Evolutionary conservation across 2,329 filamentous ascomycete genomes (phyloP).

Genomic region (Sporothrix protearum): DNA sequence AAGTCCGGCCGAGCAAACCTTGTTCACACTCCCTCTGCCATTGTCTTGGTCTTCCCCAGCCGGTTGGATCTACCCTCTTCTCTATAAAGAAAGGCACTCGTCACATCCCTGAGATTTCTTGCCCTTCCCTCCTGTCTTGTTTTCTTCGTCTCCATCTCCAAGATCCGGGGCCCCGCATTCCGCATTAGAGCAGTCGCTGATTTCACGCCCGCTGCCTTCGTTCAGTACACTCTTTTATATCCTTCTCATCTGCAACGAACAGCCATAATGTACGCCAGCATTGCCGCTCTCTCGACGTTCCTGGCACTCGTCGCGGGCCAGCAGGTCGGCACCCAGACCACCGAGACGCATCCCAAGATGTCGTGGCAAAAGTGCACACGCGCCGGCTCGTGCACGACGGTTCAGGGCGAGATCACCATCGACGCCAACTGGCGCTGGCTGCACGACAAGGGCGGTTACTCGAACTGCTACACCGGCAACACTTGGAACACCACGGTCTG

Average conservation of each 20-base stretch:
- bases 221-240: slow-evolving; percentile 3
- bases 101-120: background rate
- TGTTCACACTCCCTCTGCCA: background rate
- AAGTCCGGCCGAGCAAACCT: background rate
- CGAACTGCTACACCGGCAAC: slow-evolving; percentile 51
- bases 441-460: slow-evolving; percentile 45
- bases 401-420: slow-evolving; percentile 48
- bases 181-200: slow-evolving; percentile 6
- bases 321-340: slow-evolving; percentile 44
- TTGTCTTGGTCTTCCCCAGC: background rate
- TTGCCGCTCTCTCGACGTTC: slow-evolving; percentile 43
- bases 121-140: slow-evolving; percentile 7
- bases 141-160: slow-evolving; percentile 12
- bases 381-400: slow-evolving; percentile 45
- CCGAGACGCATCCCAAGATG: slow-evolving; percentile 51
- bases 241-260: background rate
- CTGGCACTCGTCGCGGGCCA: slow-evolving; percentile 45
- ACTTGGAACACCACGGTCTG: slow-evolving; percentile 47
- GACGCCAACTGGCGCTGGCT: slow-evolving; percentile 60
- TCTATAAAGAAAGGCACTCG: slow-evolving; percentile 16
- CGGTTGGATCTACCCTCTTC: background rate
- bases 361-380: slow-evolving; percentile 51
- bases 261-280: slow-evolving; percentile 25
- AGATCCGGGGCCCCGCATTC: slow-evolving; percentile 24
- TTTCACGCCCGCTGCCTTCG: slow-evolving; percentile 10